Conservation (phyloP, 1,284 basidiomycete species). For the Trametes hirsuta region DNA sequence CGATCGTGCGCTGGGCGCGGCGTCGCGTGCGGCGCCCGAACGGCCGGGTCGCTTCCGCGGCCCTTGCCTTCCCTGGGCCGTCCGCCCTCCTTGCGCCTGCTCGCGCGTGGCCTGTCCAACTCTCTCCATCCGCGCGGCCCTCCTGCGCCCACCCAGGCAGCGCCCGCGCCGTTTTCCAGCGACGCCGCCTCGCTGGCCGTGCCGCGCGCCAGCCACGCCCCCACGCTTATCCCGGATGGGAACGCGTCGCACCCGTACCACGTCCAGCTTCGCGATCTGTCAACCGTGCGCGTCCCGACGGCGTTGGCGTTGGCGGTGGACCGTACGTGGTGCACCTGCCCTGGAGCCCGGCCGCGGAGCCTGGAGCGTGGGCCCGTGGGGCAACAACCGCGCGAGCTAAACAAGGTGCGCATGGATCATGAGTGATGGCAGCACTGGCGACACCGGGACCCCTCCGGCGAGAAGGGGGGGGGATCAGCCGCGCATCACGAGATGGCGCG, state of each 20-base stretch:
- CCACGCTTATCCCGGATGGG: conserved; percentile 3
- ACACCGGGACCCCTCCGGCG: conserved; percentile 5
- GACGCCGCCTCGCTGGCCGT: not conserved
- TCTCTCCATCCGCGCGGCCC: conserved; percentile 2
- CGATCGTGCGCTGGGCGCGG: conserved; percentile 17
- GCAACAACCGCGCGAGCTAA: not conserved
- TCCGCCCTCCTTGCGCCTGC: not conserved
- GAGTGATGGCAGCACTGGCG: conserved; percentile 12
- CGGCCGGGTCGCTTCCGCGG: conserved; percentile 8
- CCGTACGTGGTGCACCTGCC: not conserved
- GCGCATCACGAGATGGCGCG: conserved; percentile 20
- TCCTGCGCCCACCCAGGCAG: conserved; percentile 5
- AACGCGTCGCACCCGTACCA: conserved; percentile 7
- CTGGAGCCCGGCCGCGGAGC: not conserved
- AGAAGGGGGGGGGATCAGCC: conserved; percentile 13
- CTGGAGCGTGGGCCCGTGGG: too few relatives aligned
- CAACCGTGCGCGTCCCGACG: conserved; percentile 12
- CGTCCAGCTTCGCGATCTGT: conserved; percentile 24
- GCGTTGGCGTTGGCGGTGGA: conserved; percentile 8
- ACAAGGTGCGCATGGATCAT: conserved; percentile 10
- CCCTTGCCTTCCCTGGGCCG: not conserved
- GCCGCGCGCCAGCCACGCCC: not conserved
- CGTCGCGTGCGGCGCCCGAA: conserved; percentile 13
- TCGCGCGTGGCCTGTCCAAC: conserved; percentile 1
- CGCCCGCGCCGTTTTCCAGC: not conserved